Conservation (phyloP, 2,329 filamentous ascomycete genomes). For the Ascochyta lentis region DNA sequence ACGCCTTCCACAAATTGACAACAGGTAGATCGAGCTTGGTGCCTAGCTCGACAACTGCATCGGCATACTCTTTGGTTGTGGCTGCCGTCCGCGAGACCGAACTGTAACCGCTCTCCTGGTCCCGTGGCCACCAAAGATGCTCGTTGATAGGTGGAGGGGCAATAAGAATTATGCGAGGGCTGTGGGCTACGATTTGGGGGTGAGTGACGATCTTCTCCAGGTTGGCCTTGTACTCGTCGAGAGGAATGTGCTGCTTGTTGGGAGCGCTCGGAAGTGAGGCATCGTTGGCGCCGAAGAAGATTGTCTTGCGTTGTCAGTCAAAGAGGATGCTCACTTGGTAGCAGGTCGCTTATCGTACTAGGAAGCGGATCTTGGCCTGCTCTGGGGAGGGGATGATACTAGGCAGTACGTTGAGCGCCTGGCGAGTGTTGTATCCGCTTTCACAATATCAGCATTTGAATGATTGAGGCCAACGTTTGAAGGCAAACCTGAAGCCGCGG, state of each 20-base stretch:
- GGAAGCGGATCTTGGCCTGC: constrained; percentile 67
- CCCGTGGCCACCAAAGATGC: constrained; percentile 64
- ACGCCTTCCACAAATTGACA: constrained; percentile 78
- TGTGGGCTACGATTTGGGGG: constrained; percentile 71
- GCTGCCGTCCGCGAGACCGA: constrained; percentile 62
- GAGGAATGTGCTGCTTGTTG: constrained; percentile 75
- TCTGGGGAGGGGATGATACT: constrained; percentile 73
- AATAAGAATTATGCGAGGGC: constrained; percentile 76
- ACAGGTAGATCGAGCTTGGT: constrained; percentile 64
- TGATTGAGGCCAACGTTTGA: neutral
- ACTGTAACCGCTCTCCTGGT: constrained; percentile 49
- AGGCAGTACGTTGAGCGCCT: constrained; percentile 73
- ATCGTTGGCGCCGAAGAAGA: constrained; percentile 93
- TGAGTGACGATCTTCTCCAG: constrained; percentile 75
- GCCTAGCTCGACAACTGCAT: constrained; percentile 70
- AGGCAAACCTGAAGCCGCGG: constrained; percentile 71
- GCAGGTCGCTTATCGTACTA: constrained; percentile 55
- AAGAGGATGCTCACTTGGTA: neutral
- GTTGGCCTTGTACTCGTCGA: constrained; percentile 78
- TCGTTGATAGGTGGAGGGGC: constrained; percentile 86
- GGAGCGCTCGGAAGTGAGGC: constrained; percentile 70
- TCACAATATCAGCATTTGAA: constrained; percentile 14
- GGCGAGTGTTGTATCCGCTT: constrained; percentile 80
- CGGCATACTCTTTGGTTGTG: constrained; percentile 68
- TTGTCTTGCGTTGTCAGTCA: constrained; percentile 58